Evolutionary conservation across 352 stramenopile genomes (phyloP), one percentile per base, ranked within the genome.

Genomic region (Phytophthora ramorum): DNA sequence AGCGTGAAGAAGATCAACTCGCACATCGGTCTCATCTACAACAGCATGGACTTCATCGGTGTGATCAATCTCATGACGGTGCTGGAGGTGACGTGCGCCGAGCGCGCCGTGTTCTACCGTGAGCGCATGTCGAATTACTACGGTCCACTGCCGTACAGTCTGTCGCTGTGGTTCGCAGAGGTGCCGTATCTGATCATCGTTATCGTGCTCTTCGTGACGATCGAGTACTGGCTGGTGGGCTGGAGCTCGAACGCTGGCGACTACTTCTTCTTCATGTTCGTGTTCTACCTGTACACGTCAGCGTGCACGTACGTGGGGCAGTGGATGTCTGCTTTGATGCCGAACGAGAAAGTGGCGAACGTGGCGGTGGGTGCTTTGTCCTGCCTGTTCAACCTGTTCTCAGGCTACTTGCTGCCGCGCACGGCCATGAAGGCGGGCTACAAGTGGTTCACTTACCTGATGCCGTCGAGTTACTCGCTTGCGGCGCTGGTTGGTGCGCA

Each of bases 341-440:
- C 81, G 17, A 90, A 89, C 58, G 62, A 75, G 54, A 90, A 90
- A 76, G 81, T 90, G 37, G 81, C 79, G 26, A 90, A 89, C 60
- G 81, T 91, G 7, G 82, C 82, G 7, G 82, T 91, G 16, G 82
- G 82, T 50, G 82, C 79, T 0, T 40, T 91, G 2, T 91, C 82
- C 48, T 85, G 73, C 51, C 45, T 89, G 43, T 81, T 91, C 62
- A 91, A 89, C 68, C 35, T 88, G 57, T 90, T 90, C 58, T 67
- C 61, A 0, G 79, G 79, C 17, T 89, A 79, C 68, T 49, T 89
- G 34, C 38, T 86, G n/a, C 79, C 79, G 7, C 75, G 69, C 51
- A 59, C 75, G 7, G 7, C 69, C 28, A 34, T 34, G 28, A 34
- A 34, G 28, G 28, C 9, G 0, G 83, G 71, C 26, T 89, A 89